These are phyloP conservation scores for Agaricus blazei DNA, from an alignment of 768 basidiomycete species.

Conservation along the genomic window DNA sequence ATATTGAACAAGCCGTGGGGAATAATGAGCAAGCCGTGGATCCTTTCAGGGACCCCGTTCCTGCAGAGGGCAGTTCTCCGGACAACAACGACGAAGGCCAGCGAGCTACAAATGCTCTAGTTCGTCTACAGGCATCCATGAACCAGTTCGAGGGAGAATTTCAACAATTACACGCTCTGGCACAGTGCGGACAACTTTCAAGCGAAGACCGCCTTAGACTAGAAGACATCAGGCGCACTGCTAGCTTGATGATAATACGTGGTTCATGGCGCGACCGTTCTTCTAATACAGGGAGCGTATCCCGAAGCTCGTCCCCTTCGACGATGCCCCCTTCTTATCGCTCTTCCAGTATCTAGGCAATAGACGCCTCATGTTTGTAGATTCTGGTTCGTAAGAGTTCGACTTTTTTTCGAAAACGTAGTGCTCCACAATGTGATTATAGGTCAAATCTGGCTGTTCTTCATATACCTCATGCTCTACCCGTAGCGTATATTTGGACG, in stretches of 20 bases:
- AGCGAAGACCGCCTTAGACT: neutral
- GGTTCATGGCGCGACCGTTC: neutral
- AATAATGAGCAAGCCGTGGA: neutral
- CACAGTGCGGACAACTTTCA: slow-evolving; percentile 1
- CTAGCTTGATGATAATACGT: neutral
- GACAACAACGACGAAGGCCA: neutral
- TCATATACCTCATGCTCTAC: too few species aligned
- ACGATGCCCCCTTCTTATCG: too few species aligned
- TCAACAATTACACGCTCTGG: neutral
- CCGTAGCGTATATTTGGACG: too few species aligned
- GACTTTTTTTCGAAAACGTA: too few species aligned
- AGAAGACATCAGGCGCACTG: slow-evolving; percentile 1
- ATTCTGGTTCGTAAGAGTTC: too few species aligned
- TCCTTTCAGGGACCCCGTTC: neutral
- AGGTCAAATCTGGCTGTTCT: too few species aligned
- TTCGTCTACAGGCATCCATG: neutral
- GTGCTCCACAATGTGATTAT: too few species aligned
- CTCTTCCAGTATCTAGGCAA: too few species aligned
- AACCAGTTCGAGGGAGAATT: neutral
- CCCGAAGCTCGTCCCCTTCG: too few species aligned
- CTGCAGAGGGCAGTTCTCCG: neutral
- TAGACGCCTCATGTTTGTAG: too few species aligned
- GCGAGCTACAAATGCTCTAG: neutral
- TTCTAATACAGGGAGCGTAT: neutral
- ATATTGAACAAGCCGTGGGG: too few species aligned